phyloP scores from a whole-genome alignment of 208 protist species.

The Leishmania amazonensis region DNA sequence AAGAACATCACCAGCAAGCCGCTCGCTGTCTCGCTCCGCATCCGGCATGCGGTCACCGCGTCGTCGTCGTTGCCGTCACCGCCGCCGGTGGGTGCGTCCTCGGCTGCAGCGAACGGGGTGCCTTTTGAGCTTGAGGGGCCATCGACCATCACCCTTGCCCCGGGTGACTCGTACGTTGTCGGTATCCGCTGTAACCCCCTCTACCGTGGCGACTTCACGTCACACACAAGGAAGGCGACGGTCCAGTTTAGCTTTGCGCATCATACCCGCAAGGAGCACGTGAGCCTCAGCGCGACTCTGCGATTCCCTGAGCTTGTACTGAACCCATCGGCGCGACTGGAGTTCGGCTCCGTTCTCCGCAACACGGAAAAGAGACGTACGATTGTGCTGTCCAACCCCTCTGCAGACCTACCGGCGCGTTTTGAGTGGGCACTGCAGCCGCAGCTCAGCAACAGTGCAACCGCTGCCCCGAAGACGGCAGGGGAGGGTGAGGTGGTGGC shows the following conservation, averaged over 20 bases:
- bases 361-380: conserved; percentile 82
- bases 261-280: conserved; percentile 86
- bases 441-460: background rate
- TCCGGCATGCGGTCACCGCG: conserved; percentile 27
- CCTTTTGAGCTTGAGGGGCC: conserved; percentile 80
- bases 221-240: conserved; percentile 69
- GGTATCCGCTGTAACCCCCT: conserved; percentile 85
- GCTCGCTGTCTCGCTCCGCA: conserved; percentile 72
- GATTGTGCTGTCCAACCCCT: conserved; percentile 87
- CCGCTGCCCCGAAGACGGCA: background rate
- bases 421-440: conserved; percentile 79
- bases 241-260: conserved; percentile 89
- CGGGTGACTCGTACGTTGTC: conserved; percentile 80
- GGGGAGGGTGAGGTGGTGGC: background rate
- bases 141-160: conserved; percentile 61
- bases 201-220: conserved; percentile 82
- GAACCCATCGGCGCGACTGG: conserved; percentile 53
- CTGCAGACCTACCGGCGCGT: conserved; percentile 59
- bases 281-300: conserved; percentile 83
- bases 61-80: conserved; percentile 12
- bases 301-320: conserved; percentile 91
- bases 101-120: background rate
- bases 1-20: conserved; percentile 88
- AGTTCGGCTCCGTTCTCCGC: conserved; percentile 95
- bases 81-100: conserved; percentile 21